phyloP scores from a whole-genome alignment of 2,329 filamentous ascomycete genomes.

The Xylariales sp. region DNA sequence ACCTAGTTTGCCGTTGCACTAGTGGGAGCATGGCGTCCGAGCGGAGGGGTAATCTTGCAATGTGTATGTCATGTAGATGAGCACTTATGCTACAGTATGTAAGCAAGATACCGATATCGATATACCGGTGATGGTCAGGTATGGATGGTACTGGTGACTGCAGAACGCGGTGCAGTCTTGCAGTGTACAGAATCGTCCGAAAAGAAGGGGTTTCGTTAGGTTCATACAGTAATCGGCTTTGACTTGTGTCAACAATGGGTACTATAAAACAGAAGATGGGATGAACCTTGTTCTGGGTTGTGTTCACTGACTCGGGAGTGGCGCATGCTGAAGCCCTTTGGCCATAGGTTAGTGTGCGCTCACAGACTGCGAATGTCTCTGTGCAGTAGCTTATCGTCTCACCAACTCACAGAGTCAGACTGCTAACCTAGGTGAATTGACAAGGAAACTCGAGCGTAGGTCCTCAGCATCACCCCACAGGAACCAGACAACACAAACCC shows the following conservation, averaged over 20 bases:
- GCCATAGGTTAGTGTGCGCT: no score
- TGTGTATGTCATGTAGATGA: not conserved
- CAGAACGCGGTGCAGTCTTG: not conserved
- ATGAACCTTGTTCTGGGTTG: no score
- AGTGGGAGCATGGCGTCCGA: not conserved
- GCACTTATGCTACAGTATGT: not conserved
- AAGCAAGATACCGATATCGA: not conserved
- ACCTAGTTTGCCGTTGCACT: not conserved
- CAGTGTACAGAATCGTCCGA: no score
- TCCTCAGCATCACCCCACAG: not conserved
- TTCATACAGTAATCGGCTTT: no score
- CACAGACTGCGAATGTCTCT: no score
- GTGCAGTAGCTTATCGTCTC: no score
- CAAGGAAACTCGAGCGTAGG: not conserved
- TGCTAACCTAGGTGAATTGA: no score
- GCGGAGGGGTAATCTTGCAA: not conserved
- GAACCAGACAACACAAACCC: not conserved
- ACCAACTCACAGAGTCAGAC: not conserved
- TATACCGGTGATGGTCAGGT: not conserved
- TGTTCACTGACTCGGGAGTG: no score
- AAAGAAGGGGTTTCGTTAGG: no score
- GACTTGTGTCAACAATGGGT: no score
- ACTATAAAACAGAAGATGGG: no score
- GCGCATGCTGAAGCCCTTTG: no score
- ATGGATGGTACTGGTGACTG: not conserved